Evolutionary conservation across 129 eudicot species (phyloP).

Genomic region (Apium graveolens): DNA sequence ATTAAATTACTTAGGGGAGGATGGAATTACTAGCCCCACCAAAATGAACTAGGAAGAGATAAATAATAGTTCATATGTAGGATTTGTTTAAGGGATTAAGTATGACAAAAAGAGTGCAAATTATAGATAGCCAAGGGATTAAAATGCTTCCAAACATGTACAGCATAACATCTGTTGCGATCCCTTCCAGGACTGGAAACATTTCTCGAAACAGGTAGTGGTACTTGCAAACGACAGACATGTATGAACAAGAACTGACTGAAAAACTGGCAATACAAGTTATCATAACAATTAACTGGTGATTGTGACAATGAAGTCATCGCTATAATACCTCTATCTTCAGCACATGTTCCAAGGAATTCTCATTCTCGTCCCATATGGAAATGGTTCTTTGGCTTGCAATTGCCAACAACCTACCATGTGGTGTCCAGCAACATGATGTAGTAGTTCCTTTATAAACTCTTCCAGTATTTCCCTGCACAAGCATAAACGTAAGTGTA

Average conservation of each 20-base stretch:
- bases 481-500: neutral
- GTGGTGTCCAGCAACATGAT: constrained; percentile 91
- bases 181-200: neutral
- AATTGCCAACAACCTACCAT: constrained; percentile 63
- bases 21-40: neutral
- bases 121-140: too few relatives aligned
- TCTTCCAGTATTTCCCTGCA: constrained; percentile 72
- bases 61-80: neutral
- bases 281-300: neutral
- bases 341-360: too few relatives aligned
- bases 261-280: neutral
- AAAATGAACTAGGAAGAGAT: neutral
- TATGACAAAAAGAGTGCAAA: neutral
- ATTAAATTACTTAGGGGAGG: neutral
- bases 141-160: neutral
- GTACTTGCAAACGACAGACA: neutral
- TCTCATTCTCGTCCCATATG: constrained; percentile 56
- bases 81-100: neutral
- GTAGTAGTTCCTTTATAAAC: constrained; percentile 60
- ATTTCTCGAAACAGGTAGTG: neutral
- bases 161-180: neutral
- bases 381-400: constrained; percentile 87
- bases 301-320: neutral
- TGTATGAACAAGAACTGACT: neutral
- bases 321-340: constrained; percentile 40